Evolutionary conservation across 345 rosid species (phyloP), one percentile per base, ranked within the genome.

Genomic region (Brassica nigra): DNA sequence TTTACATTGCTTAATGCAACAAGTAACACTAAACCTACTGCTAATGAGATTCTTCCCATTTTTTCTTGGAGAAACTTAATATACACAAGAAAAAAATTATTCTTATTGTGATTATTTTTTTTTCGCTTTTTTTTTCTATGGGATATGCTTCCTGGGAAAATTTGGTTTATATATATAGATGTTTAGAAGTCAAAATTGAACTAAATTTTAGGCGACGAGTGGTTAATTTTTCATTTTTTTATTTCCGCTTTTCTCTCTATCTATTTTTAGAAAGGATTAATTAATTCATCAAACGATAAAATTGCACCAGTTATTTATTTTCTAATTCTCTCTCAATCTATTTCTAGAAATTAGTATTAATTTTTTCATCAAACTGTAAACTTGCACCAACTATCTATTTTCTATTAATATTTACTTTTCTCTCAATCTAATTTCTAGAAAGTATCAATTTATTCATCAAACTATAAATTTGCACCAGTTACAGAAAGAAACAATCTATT

Each of bases 1-100:
- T 66, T 11, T 7, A 66, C 55, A 39, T 39, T 11, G 8, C 55
- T 66, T 66, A 39, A 10, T 66, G 55, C 70, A 66, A 66, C 31
- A 11, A 66, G 31, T 66, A 66, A 66, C 70, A 39, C 7, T 20
- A 66, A 28, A 66, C 52, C 27, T 20, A 66, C 31, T 28, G 70
- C 70, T 66, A 39, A 20, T 2, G 70, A 66, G 8, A 18, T 66
- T 66, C 30, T 66, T 37, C 16, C 18, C 70, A 66, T 66, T 37
- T 39, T 37, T 9, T 37, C 20, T 52, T n/a, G 16, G 15, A 47
- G 55, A 47, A 14, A 47, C 55, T 47, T 14, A 47, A 12, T 47
- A 47, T 47, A 47, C 14, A 47, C 16, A 44, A 47, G 16, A 12
- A 47, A 47, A 47, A 12, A 47, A 14, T 44, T 47, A 47, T 47